Conservation (phyloP, 345 rosid genomes). For the Clarkia xantiana region DNA sequence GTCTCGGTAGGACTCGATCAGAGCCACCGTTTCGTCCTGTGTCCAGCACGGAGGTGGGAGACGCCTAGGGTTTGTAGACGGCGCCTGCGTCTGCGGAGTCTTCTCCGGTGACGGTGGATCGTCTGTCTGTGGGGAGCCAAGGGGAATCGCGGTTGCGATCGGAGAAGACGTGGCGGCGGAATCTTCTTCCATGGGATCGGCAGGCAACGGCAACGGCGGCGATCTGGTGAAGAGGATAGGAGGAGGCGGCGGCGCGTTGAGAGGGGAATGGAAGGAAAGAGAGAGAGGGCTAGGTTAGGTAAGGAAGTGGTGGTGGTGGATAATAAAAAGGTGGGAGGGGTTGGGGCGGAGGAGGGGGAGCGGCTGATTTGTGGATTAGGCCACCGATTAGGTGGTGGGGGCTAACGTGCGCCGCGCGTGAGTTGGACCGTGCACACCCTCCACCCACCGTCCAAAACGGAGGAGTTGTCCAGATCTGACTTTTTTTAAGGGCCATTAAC, state of each 20-base stretch:
- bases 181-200: slow-evolving; percentile 6
- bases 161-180: slow-evolving; percentile 11
- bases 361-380: slow-evolving; percentile 25
- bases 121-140: slow-evolving; percentile 13
- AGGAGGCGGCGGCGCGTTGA: background rate
- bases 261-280: slow-evolving; percentile 2
- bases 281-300: slow-evolving; percentile 7
- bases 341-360: slow-evolving; percentile 19
- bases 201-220: background rate
- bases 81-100: slow-evolving; percentile 14
- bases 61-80: slow-evolving; percentile 44
- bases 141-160: background rate
- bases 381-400: slow-evolving; percentile 9
- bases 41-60: slow-evolving; percentile 98
- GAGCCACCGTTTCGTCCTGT: slow-evolving; percentile 64
- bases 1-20: slow-evolving; percentile 73
- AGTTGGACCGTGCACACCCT: slow-evolving; percentile 12
- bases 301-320: slow-evolving; percentile 8
- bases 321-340: slow-evolving; percentile 15
- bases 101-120: slow-evolving; percentile 16
- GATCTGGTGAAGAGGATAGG: background rate
- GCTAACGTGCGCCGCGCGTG: slow-evolving; percentile 38
- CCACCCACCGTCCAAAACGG: slow-evolving; percentile 5
- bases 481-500: slow-evolving; percentile 1
- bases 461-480: slow-evolving; percentile 2